Percentiles rank a stretch among this genome's conserved stretches.
Conservation (phyloP, 1,284 basidiomycete genomes). For the Sporisorium reilianum region DNA sequence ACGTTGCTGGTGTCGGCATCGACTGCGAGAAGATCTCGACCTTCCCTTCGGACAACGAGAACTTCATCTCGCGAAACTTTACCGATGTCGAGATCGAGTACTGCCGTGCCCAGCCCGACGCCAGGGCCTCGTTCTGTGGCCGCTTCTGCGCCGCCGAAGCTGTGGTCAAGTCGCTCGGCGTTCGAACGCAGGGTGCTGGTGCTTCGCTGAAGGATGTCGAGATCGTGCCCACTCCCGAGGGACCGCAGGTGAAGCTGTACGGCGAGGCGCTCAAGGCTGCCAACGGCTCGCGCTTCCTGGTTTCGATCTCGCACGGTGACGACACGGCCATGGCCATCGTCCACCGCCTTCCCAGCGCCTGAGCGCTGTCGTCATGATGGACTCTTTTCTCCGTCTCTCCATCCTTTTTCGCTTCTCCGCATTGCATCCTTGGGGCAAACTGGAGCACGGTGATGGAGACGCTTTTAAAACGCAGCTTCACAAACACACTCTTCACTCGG, state of each 20-base stretch:
- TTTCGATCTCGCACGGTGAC: constrained; percentile 85
- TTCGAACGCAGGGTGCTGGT: constrained; percentile 88
- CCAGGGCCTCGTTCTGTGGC: constrained; percentile 89
- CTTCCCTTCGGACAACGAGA: constrained; percentile 89
- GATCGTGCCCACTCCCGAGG: constrained; percentile 78
- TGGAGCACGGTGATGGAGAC: neutral
- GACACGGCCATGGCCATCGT: constrained; percentile 63
- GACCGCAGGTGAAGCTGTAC: constrained; percentile 81
- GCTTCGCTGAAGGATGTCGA: constrained; percentile 97
- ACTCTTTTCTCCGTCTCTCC: neutral
- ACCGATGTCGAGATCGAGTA: constrained; percentile 88
- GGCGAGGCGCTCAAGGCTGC: constrained; percentile 54
- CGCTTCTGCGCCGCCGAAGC: constrained; percentile 99
- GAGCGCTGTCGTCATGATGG: constrained; percentile 1
- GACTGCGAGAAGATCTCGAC: constrained; percentile 86
- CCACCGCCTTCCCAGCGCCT: constrained; percentile 56
- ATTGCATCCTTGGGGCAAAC: constrained; percentile 16
- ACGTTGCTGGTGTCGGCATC: constrained; percentile 79
- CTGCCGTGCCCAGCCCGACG: constrained; percentile 87
- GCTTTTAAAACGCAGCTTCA: constrained; percentile 1
- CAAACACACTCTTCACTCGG: constrained; percentile 15
- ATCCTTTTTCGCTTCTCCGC: constrained; percentile 1
- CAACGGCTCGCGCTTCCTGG: constrained; percentile 81
- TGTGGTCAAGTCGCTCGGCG: constrained; percentile 96
- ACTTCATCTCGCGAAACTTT: constrained; percentile 91